Evolutionary conservation across 2,329 filamentous ascomycete genomes (phyloP).

Genomic region (Teratosphaeriaceae sp.): DNA sequence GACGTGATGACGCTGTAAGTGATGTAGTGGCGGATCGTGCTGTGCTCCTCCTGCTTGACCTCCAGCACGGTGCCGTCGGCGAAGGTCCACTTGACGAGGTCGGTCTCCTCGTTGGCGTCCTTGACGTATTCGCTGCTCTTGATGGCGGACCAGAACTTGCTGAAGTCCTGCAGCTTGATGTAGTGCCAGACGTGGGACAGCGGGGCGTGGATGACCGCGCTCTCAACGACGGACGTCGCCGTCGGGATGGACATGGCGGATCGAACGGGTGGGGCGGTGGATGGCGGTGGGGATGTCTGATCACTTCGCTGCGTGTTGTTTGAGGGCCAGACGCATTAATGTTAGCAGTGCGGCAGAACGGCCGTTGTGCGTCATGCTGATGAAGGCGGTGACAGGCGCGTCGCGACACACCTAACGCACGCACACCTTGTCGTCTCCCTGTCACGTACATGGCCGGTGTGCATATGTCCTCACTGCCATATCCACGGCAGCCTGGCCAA

Average conservation of each 20-base stretch:
- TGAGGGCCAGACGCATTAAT: too few relatives aligned
- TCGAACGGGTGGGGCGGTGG: too few relatives aligned
- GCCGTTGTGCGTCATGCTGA: too few relatives aligned
- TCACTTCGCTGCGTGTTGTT: too few relatives aligned
- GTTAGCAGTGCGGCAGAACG: too few relatives aligned
- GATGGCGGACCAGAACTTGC: conserved; percentile 60
- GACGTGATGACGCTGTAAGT: conserved; percentile 66
- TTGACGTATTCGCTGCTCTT: conserved; percentile 56
- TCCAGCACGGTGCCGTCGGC: conserved; percentile 62
- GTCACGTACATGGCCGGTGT: too few relatives aligned
- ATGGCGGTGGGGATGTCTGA: too few relatives aligned
- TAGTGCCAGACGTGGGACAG: conserved; percentile 65
- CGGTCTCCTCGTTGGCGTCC: conserved; percentile 54
- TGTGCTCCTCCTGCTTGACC: conserved; percentile 72
- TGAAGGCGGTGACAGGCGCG: too few relatives aligned
- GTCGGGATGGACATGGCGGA: conserved; percentile 54
- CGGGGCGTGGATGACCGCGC: conserved; percentile 60
- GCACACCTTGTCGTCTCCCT: too few relatives aligned
- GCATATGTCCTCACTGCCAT: too few relatives aligned
- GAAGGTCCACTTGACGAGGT: conserved; percentile 64
- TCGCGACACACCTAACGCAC: too few relatives aligned
- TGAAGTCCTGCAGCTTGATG: conserved; percentile 66
- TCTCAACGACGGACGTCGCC: conserved; percentile 59
- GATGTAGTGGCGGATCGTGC: conserved; percentile 63
- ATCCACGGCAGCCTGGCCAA: too few relatives aligned